Evolutionary conservation across 768 basidiomycete species (phyloP), one percentile per base, ranked within the genome.

Genomic region (Boletus huronensis): DNA sequence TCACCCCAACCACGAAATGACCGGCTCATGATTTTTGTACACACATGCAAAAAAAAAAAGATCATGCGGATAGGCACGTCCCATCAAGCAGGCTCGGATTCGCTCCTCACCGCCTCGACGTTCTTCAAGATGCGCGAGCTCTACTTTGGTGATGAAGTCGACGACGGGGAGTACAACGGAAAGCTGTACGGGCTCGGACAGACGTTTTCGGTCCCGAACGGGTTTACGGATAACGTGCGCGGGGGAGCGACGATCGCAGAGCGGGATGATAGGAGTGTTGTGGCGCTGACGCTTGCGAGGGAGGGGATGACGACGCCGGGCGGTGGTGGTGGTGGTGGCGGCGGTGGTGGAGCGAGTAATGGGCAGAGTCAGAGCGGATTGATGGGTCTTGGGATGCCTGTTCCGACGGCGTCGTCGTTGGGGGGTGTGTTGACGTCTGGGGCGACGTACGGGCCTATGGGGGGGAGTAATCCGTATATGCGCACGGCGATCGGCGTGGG

Each of bases 81-180:
- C 52, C 94, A 97, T 72, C 96, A 97, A 75, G 94, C 96, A 10
- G 96, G 97, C 14, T 95, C 93, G n/a, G 97, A 98, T 68, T 93
- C 90, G 14, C 85, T 98, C 39, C 81, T 99, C 43, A 98, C 95
- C 7, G 84, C 93, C 3, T 84, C 88, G 2, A 92, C 92, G 0
- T 98, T 98, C 75, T 98, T 98, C 87, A 90, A 94, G 71, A 91
- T 98, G 82, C 84, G 91, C 28, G 85, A 93, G 61, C 71, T 88
- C 16, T 98, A 94, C 74, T 99, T 99, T 75, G 83, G 87, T 57
- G 89, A 93, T 68, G 76, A 82, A n/a, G 80, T 97, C 49, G 92
- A 98, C 68, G 88, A 94, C 53, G 73, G 66, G 2, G 87, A 90
- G 65, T 91, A 86, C 70, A 89, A 86, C 53, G 88, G 88, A 50